A percentile compares a stretch with the other conserved stretches of the same genome.
These are phyloP conservation scores for Wallacemonas sp. DNA, from an alignment of 208 protist genomes.

Conservation along the genomic window DNA sequence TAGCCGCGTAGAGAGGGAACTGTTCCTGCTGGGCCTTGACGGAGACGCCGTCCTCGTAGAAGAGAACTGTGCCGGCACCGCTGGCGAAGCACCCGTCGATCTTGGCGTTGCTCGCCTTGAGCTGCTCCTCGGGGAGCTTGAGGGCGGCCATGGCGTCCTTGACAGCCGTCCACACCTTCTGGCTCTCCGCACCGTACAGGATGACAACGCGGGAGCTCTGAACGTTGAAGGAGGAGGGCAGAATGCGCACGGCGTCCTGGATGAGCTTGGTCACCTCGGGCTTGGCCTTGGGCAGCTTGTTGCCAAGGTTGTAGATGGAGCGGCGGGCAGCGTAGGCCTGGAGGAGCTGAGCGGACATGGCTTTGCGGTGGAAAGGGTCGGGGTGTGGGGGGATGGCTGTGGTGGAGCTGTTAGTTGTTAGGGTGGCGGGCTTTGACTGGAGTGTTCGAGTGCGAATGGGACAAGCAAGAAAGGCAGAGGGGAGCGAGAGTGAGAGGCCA, in stretches of 20 bases:
- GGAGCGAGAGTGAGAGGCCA: slow-evolving; percentile 9
- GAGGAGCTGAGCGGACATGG: slow-evolving; percentile 15
- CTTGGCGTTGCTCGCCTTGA: slow-evolving; percentile 30
- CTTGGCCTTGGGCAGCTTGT: slow-evolving; percentile 35
- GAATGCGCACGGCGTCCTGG: slow-evolving; percentile 32
- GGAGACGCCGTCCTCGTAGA: slow-evolving; percentile 49
- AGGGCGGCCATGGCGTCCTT: slow-evolving; percentile 31
- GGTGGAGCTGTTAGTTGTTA: neutral
- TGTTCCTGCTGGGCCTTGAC: slow-evolving; percentile 42
- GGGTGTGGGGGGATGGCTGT: neutral
- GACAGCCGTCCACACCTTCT: slow-evolving; percentile 54
- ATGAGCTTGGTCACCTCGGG: slow-evolving; percentile 34
- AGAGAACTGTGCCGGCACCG: slow-evolving; percentile 56
- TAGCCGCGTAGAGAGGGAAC: slow-evolving; percentile 40
- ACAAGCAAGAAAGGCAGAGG: neutral
- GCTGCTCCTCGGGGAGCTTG: slow-evolving; percentile 25
- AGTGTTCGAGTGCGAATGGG: neutral
- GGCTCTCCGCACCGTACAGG: slow-evolving; percentile 51
- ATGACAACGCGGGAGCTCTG: slow-evolving; percentile 55
- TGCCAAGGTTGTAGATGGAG: slow-evolving; percentile 39
- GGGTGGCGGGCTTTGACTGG: neutral
- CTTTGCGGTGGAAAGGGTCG: neutral
- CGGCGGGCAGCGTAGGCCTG: slow-evolving; percentile 30
- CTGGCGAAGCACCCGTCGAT: slow-evolving; percentile 46
- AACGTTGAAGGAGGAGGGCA: slow-evolving; percentile 58